phyloP scores from a whole-genome alignment of 345 rosid genomes.

The Eucalyptus sp. region DNA sequence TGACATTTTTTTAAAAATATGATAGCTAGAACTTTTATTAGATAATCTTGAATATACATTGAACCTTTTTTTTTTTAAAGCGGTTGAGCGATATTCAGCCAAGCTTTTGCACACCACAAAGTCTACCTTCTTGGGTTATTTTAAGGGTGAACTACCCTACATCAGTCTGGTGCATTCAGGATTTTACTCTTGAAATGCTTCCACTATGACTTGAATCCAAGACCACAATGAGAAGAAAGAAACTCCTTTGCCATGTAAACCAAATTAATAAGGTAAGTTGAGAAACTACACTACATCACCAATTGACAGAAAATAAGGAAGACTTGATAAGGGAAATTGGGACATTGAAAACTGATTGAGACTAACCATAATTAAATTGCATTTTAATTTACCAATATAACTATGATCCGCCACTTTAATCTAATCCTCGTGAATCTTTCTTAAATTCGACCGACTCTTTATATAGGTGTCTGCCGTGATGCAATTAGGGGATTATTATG shows the following conservation, averaged over 20 bases:
- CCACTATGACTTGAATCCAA: no score
- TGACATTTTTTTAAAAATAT: not conserved
- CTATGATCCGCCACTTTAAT: not conserved
- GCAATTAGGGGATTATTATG: not conserved
- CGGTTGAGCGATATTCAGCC: not conserved
- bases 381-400: not conserved
- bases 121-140: no score
- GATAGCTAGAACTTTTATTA: no score
- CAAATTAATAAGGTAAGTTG: not conserved
- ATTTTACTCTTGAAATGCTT: no score
- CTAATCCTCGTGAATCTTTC: not conserved
- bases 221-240: no score
- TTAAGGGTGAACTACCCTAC: not conserved
- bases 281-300: not conserved
- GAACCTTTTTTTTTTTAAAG: not conserved
- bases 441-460: not conserved
- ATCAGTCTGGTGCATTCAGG: fast-evolving
- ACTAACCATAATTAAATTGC: not conserved
- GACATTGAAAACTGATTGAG: not conserved
- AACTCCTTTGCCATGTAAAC: no score
- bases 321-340: not conserved
- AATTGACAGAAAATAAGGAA: not conserved
- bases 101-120: no score
- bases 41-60: no score
- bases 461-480: not conserved